phyloP scores from a whole-genome alignment of 208 protist genomes.

The Trichomonas gallinae region DNA sequence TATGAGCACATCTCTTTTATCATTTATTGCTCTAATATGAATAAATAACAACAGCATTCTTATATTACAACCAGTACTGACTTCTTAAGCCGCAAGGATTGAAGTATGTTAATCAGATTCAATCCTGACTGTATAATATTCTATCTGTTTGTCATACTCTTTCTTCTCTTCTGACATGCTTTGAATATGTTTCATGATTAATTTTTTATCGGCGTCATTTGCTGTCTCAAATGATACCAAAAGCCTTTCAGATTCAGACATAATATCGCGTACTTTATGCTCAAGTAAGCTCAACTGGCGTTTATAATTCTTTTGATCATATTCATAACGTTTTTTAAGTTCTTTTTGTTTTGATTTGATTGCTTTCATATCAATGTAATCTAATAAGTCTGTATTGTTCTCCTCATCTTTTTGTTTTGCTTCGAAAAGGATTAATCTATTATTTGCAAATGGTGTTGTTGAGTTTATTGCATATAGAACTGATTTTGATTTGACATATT shows the following conservation, averaged over 20 bases:
- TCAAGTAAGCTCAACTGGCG: background rate
- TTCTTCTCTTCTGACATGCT: background rate
- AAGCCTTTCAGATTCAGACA: background rate
- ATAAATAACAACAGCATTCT: too few species aligned
- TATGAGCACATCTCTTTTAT: too few species aligned
- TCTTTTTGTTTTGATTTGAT: background rate
- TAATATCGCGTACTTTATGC: background rate
- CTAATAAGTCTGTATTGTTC: background rate
- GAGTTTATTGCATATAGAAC: background rate
- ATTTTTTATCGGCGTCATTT: background rate
- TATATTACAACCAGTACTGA: too few species aligned
- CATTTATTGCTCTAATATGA: too few species aligned
- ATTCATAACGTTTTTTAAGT: background rate
- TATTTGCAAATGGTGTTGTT: background rate
- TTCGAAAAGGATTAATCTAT: background rate
- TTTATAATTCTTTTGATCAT: background rate
- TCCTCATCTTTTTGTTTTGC: background rate
- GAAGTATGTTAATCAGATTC: too few species aligned
- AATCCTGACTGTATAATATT: background rate
- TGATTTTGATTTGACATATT: background rate
- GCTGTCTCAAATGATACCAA: background rate
- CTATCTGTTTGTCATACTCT: background rate
- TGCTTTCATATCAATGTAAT: background rate
- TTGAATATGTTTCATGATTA: background rate
- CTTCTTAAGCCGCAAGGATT: too few species aligned